phyloP scores from a whole-genome alignment of 257 asterid species.

The Euphrasia confusa region DNA sequence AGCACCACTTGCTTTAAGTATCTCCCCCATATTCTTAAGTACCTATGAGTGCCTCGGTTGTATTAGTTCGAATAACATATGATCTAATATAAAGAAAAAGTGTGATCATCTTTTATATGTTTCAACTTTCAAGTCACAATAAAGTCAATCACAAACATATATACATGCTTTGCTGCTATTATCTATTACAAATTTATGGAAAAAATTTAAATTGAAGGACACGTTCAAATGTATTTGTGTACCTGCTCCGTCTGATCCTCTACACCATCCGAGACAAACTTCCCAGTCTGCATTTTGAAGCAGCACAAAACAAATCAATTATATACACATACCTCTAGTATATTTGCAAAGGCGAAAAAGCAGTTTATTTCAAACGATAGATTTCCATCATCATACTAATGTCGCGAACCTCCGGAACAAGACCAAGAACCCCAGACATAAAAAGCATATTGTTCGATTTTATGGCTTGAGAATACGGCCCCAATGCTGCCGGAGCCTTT shows the following conservation, averaged over 20 bases:
- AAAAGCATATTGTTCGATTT: slow-evolving; percentile 76
- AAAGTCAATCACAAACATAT: slow-evolving; percentile 3
- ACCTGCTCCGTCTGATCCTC: slow-evolving; percentile 99
- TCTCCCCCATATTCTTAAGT: slow-evolving; percentile 95
- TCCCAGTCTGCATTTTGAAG: slow-evolving; percentile 64
- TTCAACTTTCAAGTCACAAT: not conserved
- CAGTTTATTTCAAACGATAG: too few relatives aligned
- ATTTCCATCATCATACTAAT: slow-evolving; percentile 1
- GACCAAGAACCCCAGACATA: slow-evolving; percentile 72
- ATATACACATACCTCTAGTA: not conserved
- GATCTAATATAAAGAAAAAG: not conserved
- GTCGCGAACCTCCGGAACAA: slow-evolving; percentile 73
- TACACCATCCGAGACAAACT: slow-evolving; percentile 71
- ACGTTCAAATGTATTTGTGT: not conserved
- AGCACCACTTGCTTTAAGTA: slow-evolving; percentile 89
- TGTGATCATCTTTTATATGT: slow-evolving; percentile 1
- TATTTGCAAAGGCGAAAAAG: not conserved
- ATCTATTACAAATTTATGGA: not conserved
- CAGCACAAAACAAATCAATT: not conserved
- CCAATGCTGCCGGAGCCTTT: slow-evolving; percentile 93
- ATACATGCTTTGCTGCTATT: not conserved
- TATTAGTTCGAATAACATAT: slow-evolving; percentile 1
- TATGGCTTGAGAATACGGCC: slow-evolving; percentile 94
- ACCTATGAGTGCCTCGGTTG: slow-evolving; percentile 39
- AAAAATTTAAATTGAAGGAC: not conserved